Percentiles rank a stretch among this genome's conserved stretches.
Conservation (phyloP, 148 eudicot species). For the Spergularia marina region DNA sequence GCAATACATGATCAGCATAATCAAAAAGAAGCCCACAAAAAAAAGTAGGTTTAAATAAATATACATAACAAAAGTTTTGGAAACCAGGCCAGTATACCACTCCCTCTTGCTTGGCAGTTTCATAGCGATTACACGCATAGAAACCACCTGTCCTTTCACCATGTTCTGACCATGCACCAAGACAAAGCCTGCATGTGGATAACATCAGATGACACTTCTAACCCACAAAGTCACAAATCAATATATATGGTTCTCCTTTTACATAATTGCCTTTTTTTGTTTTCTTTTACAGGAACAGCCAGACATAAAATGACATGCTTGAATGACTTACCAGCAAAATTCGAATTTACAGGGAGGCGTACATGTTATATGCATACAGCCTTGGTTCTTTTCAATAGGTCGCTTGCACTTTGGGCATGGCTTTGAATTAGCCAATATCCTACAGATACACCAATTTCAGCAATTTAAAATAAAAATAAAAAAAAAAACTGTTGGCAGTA, state of each 20-base stretch:
- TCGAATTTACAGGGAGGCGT: constrained; percentile 89
- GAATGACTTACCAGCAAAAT: constrained; percentile 74
- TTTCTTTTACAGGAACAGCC: not conserved
- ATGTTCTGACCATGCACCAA: constrained; percentile 87
- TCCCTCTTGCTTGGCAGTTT: constrained; percentile 90
- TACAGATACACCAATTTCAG: constrained; percentile 24
- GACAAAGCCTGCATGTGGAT: constrained; percentile 63
- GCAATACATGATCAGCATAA: constrained; percentile 21
- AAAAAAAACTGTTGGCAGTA: not conserved
- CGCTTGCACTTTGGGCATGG: constrained; percentile 97
- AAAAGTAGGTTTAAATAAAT: not conserved
- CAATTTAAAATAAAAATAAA: not conserved
- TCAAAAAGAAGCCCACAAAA: not conserved
- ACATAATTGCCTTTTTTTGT: not conserved
- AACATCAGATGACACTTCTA: constrained; percentile 12
- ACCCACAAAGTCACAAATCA: not conserved
- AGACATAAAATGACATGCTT: not conserved
- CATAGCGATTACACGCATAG: constrained; percentile 93
- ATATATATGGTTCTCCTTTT: not conserved
- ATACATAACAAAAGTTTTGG: not conserved
- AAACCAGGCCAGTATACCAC: constrained; percentile 41
- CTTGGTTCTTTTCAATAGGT: constrained; percentile 93
- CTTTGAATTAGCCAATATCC: constrained; percentile 90
- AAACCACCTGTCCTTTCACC: constrained; percentile 93
- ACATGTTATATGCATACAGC: constrained; percentile 95